Base-by-base conservation (phyloP, 2,329 filamentous ascomycete species). In the Aspergillus ustus region DNA sequence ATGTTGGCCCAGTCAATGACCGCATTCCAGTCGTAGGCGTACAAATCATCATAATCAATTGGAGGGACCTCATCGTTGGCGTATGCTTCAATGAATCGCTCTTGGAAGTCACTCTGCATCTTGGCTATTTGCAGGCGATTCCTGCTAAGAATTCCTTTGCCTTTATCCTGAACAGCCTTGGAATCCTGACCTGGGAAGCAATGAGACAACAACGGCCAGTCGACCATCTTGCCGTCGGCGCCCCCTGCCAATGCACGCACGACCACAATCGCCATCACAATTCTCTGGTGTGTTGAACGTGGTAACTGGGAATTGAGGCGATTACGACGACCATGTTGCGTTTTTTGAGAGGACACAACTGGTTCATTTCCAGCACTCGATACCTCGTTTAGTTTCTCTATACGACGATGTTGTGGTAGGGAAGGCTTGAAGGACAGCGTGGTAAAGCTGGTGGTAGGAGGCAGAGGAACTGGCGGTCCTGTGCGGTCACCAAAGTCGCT, bases 41-140 rank as follows among this genome's bases (percentile, higher is more conserved):
- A 70, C 34, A 83, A 67, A 53, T 83, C 67, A 19, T 76, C 69
- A 53, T 78, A 82, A 59, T 83, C 72, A 49, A 84, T 77, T 2
- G 64, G 64, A 8, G 82, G 81, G 2, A 83, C 76, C 49, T 77
- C 67, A 7, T 73, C 72, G 7, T 73, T 73, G 37, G 75, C 75
- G 57, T 84, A 82, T 2, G 81, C 82, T 46, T 78, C 74, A 13
- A 80, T 67, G 61, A 80, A 83, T 43, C 72, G 74, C 48, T 78
- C 75, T 58, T 82, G 81, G 62, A 84, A 81, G 59, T 82, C 78
- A 28, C 72, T 72, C 57, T 81, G 78, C 71, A 83, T 75, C 60
- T 79, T 79, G 2, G 73, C 69, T 29, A 83, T 70, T 46, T 80
- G 76, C 29, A 77, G 61, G 19, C 76, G 71, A 56, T 79, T 73